Evolutionary conservation across 345 rosid species (phyloP).

Genomic region (Moricandia arvensis): DNA sequence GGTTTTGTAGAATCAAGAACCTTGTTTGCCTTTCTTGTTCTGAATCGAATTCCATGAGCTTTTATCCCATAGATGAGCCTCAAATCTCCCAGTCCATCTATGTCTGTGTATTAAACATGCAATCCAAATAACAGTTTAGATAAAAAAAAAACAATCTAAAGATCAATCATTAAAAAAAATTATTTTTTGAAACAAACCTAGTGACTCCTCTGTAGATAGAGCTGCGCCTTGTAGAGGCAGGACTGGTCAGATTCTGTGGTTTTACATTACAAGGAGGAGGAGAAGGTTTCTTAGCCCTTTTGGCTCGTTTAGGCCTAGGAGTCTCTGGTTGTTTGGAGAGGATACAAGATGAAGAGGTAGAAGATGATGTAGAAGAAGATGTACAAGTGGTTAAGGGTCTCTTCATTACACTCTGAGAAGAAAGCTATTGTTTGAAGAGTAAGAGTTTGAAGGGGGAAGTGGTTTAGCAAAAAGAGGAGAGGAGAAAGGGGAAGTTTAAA

Average conservation of each 20-base stretch:
- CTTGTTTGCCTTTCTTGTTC: constrained; percentile 94
- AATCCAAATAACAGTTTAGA: constrained; percentile 28
- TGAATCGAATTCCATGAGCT: constrained; percentile 87
- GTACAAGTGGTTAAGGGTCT: constrained; percentile 43
- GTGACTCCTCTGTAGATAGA: constrained; percentile 98
- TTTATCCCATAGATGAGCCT: constrained; percentile 99
- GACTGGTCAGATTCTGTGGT: constrained; percentile 29
- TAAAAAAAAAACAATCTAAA: too few species aligned
- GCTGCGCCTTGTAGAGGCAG: constrained; percentile 59
- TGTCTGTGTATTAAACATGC: constrained; percentile 67
- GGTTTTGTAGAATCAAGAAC: constrained; percentile 35
- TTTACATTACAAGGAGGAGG: constrained; percentile 31
- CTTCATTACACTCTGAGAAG: constrained; percentile 51
- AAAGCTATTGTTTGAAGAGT: not conserved
- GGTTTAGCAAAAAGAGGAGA: constrained; percentile 63
- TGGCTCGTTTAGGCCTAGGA: constrained; percentile 50
- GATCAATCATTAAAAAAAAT: not conserved
- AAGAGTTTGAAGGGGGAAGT: constrained; percentile 39
- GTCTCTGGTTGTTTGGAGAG: constrained; percentile 18
- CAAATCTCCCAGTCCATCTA: constrained; percentile 97
- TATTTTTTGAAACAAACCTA: constrained; percentile 38
- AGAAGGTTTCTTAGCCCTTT: constrained; percentile 42
- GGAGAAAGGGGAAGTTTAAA: constrained; percentile 22
- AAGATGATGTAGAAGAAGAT: constrained; percentile 35
- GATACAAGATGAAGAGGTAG: constrained; percentile 40